These are phyloP conservation scores for Schizophyllum amplum DNA, from an alignment of 1,284 basidiomycete species.

Conservation along the genomic window DNA sequence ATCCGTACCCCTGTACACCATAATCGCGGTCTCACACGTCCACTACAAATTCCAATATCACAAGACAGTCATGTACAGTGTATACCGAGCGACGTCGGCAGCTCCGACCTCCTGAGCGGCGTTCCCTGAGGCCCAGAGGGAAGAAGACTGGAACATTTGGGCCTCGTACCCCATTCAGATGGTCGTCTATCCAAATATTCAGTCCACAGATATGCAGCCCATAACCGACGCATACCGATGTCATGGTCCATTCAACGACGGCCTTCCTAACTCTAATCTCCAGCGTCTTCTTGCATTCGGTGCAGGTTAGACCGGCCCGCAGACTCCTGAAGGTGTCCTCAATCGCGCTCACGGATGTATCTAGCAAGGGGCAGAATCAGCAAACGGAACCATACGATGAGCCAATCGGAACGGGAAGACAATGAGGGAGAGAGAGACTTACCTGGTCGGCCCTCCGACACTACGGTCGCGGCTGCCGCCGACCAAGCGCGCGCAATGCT, in stretches of 20 bases:
- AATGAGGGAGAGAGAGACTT: neutral
- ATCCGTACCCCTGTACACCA: no score
- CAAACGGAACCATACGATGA: no score
- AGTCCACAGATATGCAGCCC: neutral
- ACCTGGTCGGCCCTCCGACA: slow-evolving; percentile 4
- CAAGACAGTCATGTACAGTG: no score
- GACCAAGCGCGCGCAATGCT: slow-evolving; percentile 4
- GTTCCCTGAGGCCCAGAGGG: no score
- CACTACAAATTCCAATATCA: no score
- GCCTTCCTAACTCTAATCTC: neutral
- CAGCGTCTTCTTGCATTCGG: neutral
- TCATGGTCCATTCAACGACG: neutral
- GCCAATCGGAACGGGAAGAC: neutral
- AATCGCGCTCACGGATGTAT: neutral
- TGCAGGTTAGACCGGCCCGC: neutral
- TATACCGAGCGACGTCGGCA: no score
- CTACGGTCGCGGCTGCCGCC: slow-evolving; percentile 1
- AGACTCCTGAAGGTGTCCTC: neutral
- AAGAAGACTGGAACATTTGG: no score
- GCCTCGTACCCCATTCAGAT: neutral
- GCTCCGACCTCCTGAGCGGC: no score
- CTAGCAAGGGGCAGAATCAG: neutral
- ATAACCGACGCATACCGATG: neutral
- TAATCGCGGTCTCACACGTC: no score
- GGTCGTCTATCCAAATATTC: neutral